Conservation (phyloP, 1,139 yeast species). For the Debaryomycetaceae sp. region DNA sequence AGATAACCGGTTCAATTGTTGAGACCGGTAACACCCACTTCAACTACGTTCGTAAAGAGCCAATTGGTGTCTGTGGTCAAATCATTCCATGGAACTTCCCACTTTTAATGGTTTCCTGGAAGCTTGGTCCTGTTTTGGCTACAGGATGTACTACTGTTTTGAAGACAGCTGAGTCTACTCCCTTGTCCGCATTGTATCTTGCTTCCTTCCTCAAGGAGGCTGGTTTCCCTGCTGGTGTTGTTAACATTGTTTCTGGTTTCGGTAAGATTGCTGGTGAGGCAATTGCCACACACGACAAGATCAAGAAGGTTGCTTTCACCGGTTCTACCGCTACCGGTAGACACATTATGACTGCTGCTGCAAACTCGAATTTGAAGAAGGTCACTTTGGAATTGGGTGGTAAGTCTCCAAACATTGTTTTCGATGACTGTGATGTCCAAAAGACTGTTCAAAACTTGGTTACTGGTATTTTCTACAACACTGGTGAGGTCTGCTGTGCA, state of each 20-base stretch:
- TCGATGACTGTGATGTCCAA: slow-evolving; percentile 68
- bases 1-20: slow-evolving; percentile 64
- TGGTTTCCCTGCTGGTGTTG: slow-evolving; percentile 78
- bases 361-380: slow-evolving; percentile 66
- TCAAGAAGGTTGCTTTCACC: slow-evolving; percentile 80
- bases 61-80: slow-evolving; percentile 79
- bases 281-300: slow-evolving; percentile 61
- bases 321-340: slow-evolving; percentile 86
- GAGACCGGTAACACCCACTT: slow-evolving; percentile 61
- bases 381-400: slow-evolving; percentile 86
- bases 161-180: slow-evolving; percentile 83
- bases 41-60: slow-evolving; percentile 60
- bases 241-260: slow-evolving; percentile 72
- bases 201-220: slow-evolving; percentile 62
- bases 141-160: slow-evolving; percentile 78
- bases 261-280: slow-evolving; percentile 80
- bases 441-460: slow-evolving; percentile 58
- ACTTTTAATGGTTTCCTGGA: slow-evolving; percentile 80
- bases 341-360: slow-evolving; percentile 68
- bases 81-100: slow-evolving; percentile 92
- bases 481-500: slow-evolving; percentile 89
- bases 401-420: slow-evolving; percentile 78
- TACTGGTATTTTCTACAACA: slow-evolving; percentile 63
- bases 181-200: slow-evolving; percentile 69
- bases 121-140: slow-evolving; percentile 79